Conservation (phyloP, 2,329 filamentous ascomycete species). For the Penicillium digitatum region DNA sequence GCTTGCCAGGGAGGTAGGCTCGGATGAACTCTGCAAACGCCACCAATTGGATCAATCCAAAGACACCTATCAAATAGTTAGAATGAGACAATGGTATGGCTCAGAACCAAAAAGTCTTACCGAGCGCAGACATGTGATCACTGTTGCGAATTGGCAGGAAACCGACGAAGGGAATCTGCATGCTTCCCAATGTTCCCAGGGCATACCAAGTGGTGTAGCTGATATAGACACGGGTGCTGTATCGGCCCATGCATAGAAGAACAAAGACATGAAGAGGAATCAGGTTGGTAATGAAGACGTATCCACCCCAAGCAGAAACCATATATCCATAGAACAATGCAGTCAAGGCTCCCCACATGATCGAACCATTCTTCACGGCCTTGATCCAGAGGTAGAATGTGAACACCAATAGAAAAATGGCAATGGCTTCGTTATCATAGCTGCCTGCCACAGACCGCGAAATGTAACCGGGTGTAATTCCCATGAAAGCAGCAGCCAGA, state of each 20-base stretch:
- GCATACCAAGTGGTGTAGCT: conserved; percentile 98
- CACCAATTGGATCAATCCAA: conserved; percentile 89
- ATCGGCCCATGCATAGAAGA: conserved; percentile 92
- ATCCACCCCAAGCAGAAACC: conserved; percentile 99
- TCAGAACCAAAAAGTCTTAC: conserved; percentile 48
- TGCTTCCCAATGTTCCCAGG: conserved; percentile 89
- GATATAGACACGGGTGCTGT: conserved; percentile 89
- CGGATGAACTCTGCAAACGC: conserved; percentile 89
- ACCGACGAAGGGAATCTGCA: conserved; percentile 98
- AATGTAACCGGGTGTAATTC: conserved; percentile 95
- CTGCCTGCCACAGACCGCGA: conserved; percentile 95
- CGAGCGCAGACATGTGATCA: conserved; percentile 96
- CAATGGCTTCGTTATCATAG: conserved; percentile 99
- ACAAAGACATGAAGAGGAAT: conserved; percentile 92
- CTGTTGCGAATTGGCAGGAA: conserved; percentile 95
- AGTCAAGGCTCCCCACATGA: conserved; percentile 92
- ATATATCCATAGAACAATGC: conserved; percentile 99
- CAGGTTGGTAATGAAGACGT: conserved; percentile 98
- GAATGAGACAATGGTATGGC: conserved; percentile 2
- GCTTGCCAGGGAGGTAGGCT: conserved; percentile 80
- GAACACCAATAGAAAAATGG: conserved; percentile 96
- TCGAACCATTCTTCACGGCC: conserved; percentile 90
- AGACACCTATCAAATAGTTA: conserved; percentile 63
- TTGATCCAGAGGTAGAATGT: conserved; percentile 99
- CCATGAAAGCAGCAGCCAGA: conserved; percentile 92